Conservation (phyloP, 306 rosid species). For the Bauhinia variegata region DNA sequence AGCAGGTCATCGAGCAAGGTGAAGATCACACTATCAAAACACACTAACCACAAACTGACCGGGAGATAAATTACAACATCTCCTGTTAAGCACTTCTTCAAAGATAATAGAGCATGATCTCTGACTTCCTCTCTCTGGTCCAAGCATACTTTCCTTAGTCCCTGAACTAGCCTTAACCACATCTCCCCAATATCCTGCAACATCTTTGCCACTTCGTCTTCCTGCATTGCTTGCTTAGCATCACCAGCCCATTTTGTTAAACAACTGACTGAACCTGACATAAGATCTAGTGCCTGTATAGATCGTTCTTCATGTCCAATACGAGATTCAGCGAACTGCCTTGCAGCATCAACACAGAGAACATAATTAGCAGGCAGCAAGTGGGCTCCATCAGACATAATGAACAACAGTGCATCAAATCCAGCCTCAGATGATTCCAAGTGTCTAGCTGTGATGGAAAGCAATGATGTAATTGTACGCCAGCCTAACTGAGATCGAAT, state of each 20-base stretch:
- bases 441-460: constrained; percentile 89
- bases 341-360: constrained; percentile 79
- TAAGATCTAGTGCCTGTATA: constrained; percentile 75
- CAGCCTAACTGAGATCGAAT: constrained; percentile 89
- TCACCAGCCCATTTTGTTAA: constrained; percentile 72
- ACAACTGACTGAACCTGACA: constrained; percentile 81
- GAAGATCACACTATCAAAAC: constrained; percentile 85
- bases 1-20: constrained; percentile 79
- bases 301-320: constrained; percentile 92
- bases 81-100: constrained; percentile 82
- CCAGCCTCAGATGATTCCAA: constrained; percentile 92
- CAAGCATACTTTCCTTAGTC: constrained; percentile 72
- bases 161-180: constrained; percentile 94
- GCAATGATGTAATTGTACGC: constrained; percentile 86
- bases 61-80: constrained; percentile 67
- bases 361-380: constrained; percentile 82
- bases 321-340: constrained; percentile 96
- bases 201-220: constrained; percentile 70
- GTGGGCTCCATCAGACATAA: constrained; percentile 89
- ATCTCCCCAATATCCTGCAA: constrained; percentile 85
- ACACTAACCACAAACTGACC: constrained; percentile 70
- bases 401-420: constrained; percentile 76
- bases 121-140: constrained; percentile 97
- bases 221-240: constrained; percentile 61
- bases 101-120: constrained; percentile 70